A percentile compares a stretch with the other conserved stretches of the same genome.
Evolutionary conservation across 1,139 yeast species (phyloP).

Genomic region (Hyphopichia fennica): DNA sequence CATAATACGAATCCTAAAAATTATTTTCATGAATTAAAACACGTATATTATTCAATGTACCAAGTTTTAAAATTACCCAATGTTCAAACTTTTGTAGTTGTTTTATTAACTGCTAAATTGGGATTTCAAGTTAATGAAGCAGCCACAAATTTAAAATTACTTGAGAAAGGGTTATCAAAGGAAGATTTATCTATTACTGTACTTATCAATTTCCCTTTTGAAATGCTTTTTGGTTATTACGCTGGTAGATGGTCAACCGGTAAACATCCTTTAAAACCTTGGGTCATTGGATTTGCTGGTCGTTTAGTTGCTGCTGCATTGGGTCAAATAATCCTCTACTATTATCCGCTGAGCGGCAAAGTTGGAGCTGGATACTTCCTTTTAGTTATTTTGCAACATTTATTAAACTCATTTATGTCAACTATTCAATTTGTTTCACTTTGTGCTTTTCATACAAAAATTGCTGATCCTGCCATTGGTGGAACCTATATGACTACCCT

Average conservation of each 20-base stretch:
- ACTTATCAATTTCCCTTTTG: conserved; percentile 93
- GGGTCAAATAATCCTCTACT: conserved; percentile 72
- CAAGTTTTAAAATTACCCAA: conserved; percentile 74
- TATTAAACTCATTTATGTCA: conserved; percentile 86
- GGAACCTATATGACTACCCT: conserved; percentile 98
- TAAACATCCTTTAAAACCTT: conserved; percentile 69
- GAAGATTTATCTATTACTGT: conserved; percentile 94
- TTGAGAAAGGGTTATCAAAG: conserved; percentile 91
- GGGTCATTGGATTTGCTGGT: conserved; percentile 91
- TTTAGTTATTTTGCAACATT: conserved; percentile 75
- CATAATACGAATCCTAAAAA: conserved; percentile 25
- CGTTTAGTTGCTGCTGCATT: conserved; percentile 71
- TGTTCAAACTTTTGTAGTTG: conserved; percentile 69
- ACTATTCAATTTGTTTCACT: conserved; percentile 94
- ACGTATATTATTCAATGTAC: conserved; percentile 76
- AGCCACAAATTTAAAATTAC: conserved; percentile 84
- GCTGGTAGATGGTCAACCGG: conserved; percentile 95
- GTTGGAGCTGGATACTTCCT: conserved; percentile 54
- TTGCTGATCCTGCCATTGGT: conserved; percentile 94
- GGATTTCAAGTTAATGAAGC: conserved; percentile 97
- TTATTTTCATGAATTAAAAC: conserved; percentile 27
- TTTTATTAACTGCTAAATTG: conserved; percentile 78
- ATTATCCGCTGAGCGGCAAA: conserved; percentile 64
- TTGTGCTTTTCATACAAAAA: conserved; percentile 91
- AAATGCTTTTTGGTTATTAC: conserved; percentile 89